Base-by-base conservation (phyloP, 345 rosid species). In the Raphanus raphanistrum region DNA sequence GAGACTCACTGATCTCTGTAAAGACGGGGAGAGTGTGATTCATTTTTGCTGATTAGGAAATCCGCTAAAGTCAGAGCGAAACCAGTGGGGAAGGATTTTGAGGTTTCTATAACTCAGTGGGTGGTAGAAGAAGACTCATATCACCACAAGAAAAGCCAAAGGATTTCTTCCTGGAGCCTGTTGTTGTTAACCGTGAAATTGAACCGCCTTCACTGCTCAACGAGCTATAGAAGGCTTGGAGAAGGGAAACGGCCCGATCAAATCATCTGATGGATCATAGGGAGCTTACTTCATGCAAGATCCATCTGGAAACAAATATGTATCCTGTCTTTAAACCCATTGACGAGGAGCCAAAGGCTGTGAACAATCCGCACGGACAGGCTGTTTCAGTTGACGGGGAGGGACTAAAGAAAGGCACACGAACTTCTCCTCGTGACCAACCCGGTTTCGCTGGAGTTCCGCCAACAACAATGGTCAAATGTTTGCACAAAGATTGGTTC, bases 251-350 rank as follows among this genome's bases (percentile, higher is more conserved):
- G 82, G 67, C 72, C 98, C 98, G 9, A 72, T 88, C 70, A 71
- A 72, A 43, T 87, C 95, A 76, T 84, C 87, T 5, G 97, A 93
- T 79, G 98, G 98, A 28, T 84, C 90, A 28, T 97, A 97, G 55
- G 98, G 98, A 68, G 90, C 89, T 68, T 93, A 93, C 72, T 86
- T 93, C 72, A 91, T 93, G 98, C 90, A 83, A 84, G 93, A 93
- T 77, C 67, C 80, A 43, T 85, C 89, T 10, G 93, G 93, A 71
- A 78, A 78, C 75, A 83, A 82, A 27, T 89, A 82, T 70, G 78
- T 86, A 45, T 88, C 98, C 5, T 21, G 92, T 93, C 73, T 91
- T 93, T 66, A 93, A 93, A 78, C 98, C 98, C 63, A 80, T 82
- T 43, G 97, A 93, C 74, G 98, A 93, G 83, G 98, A 93, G 74